phyloP scores from a whole-genome alignment of 1,284 basidiomycete genomes.

The Flammula alnicola region DNA sequence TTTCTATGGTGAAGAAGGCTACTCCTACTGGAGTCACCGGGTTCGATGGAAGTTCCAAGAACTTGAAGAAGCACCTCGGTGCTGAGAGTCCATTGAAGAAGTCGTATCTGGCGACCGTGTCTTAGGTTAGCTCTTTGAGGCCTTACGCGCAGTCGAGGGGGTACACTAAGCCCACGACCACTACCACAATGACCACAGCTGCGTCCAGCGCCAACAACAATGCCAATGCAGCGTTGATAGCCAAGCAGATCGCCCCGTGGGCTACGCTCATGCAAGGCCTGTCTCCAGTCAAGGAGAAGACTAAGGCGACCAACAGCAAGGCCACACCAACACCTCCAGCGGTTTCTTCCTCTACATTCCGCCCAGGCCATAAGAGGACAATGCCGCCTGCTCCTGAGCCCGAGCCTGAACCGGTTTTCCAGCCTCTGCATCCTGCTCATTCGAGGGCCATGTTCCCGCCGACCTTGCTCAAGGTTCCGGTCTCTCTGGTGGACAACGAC shows the following conservation, averaged over 20 bases:
- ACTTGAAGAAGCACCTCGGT: conserved; percentile 13
- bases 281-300: conserved; percentile 46
- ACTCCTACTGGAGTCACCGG: conserved; percentile 30
- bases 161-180: conserved; percentile 15
- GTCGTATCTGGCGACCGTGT: conserved; percentile 7
- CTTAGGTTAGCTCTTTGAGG: conserved; percentile 53
- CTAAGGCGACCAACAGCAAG: conserved; percentile 6
- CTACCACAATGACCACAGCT: not conserved
- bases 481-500: not conserved
- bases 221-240: conserved; percentile 39
- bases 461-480: not conserved
- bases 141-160: conserved; percentile 59
- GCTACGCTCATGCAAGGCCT: conserved; percentile 51
- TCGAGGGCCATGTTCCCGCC: not conserved
- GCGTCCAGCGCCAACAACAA: conserved; percentile 1
- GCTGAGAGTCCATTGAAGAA: conserved; percentile 36
- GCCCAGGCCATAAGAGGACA: conserved; percentile 51
- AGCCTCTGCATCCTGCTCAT: conserved; percentile 57
- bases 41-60: conserved; percentile 35
- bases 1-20: conserved; percentile 18
- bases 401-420: conserved; percentile 58
- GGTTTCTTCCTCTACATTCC: conserved; percentile 24
- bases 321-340: conserved; percentile 24
- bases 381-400: conserved; percentile 57
- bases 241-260: conserved; percentile 70